phyloP scores from a whole-genome alignment of 768 basidiomycete genomes.

The Auricularia auricula-judae region DNA sequence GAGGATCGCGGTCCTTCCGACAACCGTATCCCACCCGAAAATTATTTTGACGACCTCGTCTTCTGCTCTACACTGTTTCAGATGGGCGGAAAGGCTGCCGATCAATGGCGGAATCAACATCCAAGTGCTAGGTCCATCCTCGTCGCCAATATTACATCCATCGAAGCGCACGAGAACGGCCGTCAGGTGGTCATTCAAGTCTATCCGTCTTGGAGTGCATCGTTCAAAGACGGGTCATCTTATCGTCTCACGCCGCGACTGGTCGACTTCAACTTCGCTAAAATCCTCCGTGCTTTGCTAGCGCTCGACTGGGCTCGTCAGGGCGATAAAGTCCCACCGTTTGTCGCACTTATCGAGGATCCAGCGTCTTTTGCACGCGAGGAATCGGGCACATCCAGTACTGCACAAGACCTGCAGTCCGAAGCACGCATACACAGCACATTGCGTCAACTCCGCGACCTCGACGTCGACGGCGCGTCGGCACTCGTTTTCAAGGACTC shows the following conservation, averaged over 20 bases:
- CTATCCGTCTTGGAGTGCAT: not conserved
- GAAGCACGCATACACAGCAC: conserved; percentile 29
- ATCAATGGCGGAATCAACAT: conserved; percentile 29
- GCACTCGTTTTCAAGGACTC: conserved; percentile 34
- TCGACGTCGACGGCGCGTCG: conserved; percentile 24
- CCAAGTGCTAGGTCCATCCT: conserved; percentile 26
- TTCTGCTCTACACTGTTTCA: conserved; percentile 35
- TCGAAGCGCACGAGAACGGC: conserved; percentile 14
- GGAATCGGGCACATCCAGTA: conserved; percentile 9
- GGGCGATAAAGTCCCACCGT: conserved; percentile 17
- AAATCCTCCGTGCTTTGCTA: conserved; percentile 33
- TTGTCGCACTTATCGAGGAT: conserved; percentile 33
- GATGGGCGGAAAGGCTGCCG: conserved; percentile 26
- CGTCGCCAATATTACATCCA: conserved; percentile 32
- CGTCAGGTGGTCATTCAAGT: not conserved
- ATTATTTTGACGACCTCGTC: conserved; percentile 38
- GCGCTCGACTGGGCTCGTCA: conserved; percentile 25
- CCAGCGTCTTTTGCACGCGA: conserved; percentile 27
- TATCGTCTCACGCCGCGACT: conserved; percentile 39
- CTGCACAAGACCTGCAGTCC: conserved; percentile 1
- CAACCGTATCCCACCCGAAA: conserved; percentile 31
- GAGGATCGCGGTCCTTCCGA: conserved; percentile 13
- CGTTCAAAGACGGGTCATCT: conserved; percentile 11
- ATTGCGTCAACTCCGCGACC: conserved; percentile 27
- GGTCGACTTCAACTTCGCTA: conserved; percentile 44